Base-by-base conservation (phyloP, 2,329 filamentous ascomycete genomes). In the Aotearoamyces nothofagi region DNA sequence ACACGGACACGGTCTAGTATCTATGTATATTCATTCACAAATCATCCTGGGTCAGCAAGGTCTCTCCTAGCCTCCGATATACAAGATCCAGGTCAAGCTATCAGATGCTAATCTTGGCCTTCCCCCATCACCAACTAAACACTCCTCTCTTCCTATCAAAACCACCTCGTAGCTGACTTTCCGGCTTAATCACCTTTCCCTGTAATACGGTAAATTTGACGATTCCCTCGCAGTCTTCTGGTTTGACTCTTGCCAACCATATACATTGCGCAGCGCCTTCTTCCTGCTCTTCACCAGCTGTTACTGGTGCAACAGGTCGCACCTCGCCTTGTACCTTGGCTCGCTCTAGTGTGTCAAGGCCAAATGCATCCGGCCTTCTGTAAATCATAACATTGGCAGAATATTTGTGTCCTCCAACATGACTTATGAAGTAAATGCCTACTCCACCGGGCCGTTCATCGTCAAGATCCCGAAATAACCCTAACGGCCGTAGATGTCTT, bases 331-430 rank as follows among this genome's bases (percentile, higher is more conserved):
- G 45, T 9, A 45, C 39, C 29, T 51, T 54, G 33, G 36, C 45
- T 23, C 46, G 35, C 22, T 46, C 39, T 22, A 49, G 29, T 5
- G 33, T 22, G 25, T 50, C 46, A 11, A 50, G 15, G 5, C 48
- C 48, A 36, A 50, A 51, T 4, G 48, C 48, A 35, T 52, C 39
- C 22, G 41, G 35, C 33, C 43, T 65, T 7, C 90, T 69, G 52
- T 98, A 96, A 2, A 98, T 63, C 60, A 98, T 80, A 42, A 96
- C 72, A 45, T 98, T 98, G 15, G 90, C 90, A 26, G 77, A 75
- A 56, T 92, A 96, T 58, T 94, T 94, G 60, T 98, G 90, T 0
- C 90, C 90, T 15, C 90, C 90, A 3, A 94, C 84, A 48, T 98
- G 90, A 41, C 75, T 87, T 47, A 96, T 92, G 50, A 94, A 96